Evolutionary conservation across 2,329 filamentous ascomycete genomes (phyloP), one percentile per base, ranked within the genome.

Genomic region (Nothopassalora personata): DNA sequence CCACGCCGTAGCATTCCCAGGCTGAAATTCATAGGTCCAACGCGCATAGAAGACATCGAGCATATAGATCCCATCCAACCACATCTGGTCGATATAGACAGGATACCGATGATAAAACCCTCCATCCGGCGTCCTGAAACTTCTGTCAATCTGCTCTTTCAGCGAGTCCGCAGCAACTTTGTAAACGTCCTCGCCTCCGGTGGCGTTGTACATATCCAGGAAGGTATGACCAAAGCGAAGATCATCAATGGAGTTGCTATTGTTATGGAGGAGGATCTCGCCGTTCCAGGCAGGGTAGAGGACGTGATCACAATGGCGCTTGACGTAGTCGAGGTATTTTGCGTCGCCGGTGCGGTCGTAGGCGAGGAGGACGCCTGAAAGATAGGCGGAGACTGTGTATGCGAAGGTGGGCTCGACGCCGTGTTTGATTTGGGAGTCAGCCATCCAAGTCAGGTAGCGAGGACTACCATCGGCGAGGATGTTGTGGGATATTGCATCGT

Each of bases 31-130:
- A 1, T 52, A 45, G 0, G 63, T 56, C 47, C 70, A 72, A 1
- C 67, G 57, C 0, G 74, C 63, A 55, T 73, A 70, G 66, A 78
- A 81, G 0, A 78, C 76, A 13, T 73, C 71, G 5, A 79, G 67
- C 1, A 77, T 79, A 68, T 75, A 80, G 73, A 81, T 79, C 57
- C 79, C 79, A 60, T 82, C 80, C 2, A 81, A 71, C 61, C 81
- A 81, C 65, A 77, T 78, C 77, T 78, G 80, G 54, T 81, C 68
- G 1, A 79, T 78, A 61, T 81, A 81, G 4, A 64, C 58, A 43
- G 54, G 49, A 36, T 66, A 71, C 23, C 57, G 54, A 47, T 73
- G 72, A 64, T 67, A 72, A 15, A 71, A 61, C 1, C 69, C 69
- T 3, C 60, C 66, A 19, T 67, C 50, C 0, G 52, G 50, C 19